phyloP scores from a whole-genome alignment of 2,329 filamentous ascomycete genomes.

The Pyrenochaeta sp. region DNA sequence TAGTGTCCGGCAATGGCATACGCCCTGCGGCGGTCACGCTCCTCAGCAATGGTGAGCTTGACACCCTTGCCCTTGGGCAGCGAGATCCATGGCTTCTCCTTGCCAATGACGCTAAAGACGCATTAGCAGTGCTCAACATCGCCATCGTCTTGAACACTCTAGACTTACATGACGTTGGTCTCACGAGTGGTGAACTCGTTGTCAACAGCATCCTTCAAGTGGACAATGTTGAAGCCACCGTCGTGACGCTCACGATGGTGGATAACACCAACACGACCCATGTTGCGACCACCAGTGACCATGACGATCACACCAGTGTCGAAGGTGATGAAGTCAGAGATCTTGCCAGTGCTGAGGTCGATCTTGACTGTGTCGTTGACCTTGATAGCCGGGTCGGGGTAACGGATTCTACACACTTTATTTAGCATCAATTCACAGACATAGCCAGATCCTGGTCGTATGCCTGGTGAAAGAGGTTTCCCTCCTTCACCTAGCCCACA shows the following conservation, averaged over 20 bases:
- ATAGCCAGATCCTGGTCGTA: slow-evolving; percentile 97
- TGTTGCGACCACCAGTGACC: slow-evolving; percentile 99
- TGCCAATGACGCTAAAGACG: slow-evolving; percentile 76
- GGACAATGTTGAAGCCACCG: slow-evolving; percentile 99
- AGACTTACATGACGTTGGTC: slow-evolving; percentile 85
- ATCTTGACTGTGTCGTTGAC: slow-evolving; percentile 99
- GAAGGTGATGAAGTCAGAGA: slow-evolving; percentile 97
- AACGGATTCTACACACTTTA: slow-evolving; percentile 80
- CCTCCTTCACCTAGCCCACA: slow-evolving; percentile 50
- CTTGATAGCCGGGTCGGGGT: slow-evolving; percentile 98
- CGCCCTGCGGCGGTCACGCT: slow-evolving; percentile 96
- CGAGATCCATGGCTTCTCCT: slow-evolving; percentile 99
- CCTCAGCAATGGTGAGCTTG: slow-evolving; percentile 95
- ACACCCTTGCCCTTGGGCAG: slow-evolving; percentile 99
- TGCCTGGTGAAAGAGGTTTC: slow-evolving; percentile 78
- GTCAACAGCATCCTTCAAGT: slow-evolving; percentile 99
- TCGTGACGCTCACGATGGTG: slow-evolving; percentile 99
- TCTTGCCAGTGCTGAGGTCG: slow-evolving; percentile 95
- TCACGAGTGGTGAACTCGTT: slow-evolving; percentile 99
- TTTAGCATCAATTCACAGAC: slow-evolving; percentile 52
- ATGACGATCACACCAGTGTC: slow-evolving; percentile 98
- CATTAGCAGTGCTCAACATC: slow-evolving; percentile 16
- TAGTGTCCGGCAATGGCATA: slow-evolving; percentile 63
- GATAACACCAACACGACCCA: slow-evolving; percentile 99
- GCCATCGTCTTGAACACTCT: too few relatives aligned